These are phyloP conservation scores for Arthrinium puccinioides DNA, from an alignment of 2,329 filamentous ascomycete genomes.

Conservation along the genomic window DNA sequence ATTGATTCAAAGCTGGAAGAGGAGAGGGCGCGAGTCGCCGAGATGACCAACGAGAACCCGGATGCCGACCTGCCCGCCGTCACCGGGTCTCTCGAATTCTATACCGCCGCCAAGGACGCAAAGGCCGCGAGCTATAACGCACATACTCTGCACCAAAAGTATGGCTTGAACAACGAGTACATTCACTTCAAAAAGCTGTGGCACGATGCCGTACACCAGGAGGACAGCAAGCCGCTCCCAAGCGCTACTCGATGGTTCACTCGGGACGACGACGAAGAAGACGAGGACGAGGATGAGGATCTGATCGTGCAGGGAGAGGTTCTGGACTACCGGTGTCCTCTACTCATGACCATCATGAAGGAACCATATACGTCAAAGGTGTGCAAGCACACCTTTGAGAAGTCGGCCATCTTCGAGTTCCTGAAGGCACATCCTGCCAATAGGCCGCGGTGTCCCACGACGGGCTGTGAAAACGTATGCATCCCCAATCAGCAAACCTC, in stretches of 20 bases:
- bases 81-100: slow-evolving; percentile 23
- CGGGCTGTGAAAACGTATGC: slow-evolving; percentile 53
- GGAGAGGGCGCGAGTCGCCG: slow-evolving; percentile 10
- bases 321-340: slow-evolving; percentile 60
- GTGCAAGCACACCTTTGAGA: slow-evolving; percentile 70
- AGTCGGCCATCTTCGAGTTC: slow-evolving; percentile 51
- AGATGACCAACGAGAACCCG: slow-evolving; percentile 16
- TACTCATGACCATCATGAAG: slow-evolving; percentile 57
- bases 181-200: slow-evolving; percentile 50
- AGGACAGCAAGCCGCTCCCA: slow-evolving; percentile 42
- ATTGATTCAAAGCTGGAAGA: slow-evolving; percentile 23
- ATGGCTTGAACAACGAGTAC: slow-evolving; percentile 52
- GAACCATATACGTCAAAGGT: slow-evolving; percentile 60
- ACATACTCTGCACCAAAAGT: slow-evolving; percentile 37
- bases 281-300: slow-evolving; percentile 57
- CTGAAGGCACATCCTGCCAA: slow-evolving; percentile 28
- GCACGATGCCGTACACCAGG: slow-evolving; percentile 44
- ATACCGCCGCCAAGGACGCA: slow-evolving; percentile 26
- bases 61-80: slow-evolving; percentile 18
- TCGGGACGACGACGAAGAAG: slow-evolving; percentile 26
- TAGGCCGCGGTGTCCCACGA: slow-evolving; percentile 64
- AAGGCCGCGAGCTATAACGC: slow-evolving; percentile 35
- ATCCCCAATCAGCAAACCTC: background rate
- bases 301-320: slow-evolving; percentile 58
- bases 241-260: slow-evolving; percentile 49